phyloP scores from a whole-genome alignment of 2,329 filamentous ascomycete species.

The Atkinsonella hypoxylon region DNA sequence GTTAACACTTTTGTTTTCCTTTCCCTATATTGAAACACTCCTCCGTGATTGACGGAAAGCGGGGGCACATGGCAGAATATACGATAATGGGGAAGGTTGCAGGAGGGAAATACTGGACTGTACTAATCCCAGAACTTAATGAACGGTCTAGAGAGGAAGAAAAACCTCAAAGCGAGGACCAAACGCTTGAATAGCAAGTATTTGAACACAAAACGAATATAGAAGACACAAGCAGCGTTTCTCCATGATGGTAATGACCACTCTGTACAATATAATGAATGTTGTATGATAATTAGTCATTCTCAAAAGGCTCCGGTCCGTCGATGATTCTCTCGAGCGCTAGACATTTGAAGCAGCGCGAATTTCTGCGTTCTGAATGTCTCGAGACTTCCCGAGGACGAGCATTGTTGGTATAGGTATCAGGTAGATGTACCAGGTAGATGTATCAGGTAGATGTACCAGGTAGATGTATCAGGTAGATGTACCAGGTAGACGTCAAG shows the following conservation, averaged over 20 bases:
- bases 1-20: background rate
- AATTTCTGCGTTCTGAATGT: no score
- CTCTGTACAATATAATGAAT: background rate
- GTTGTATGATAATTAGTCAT: background rate
- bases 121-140: slow-evolving; percentile 1
- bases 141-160: slow-evolving; percentile 2
- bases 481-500: no score
- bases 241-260: background rate
- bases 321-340: no score
- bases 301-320: no score
- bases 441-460: no score
- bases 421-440: no score
- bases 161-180: slow-evolving; percentile 6
- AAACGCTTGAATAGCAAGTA: slow-evolving; percentile 17
- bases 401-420: no score
- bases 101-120: slow-evolving; percentile 1
- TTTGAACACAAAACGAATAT: slow-evolving; percentile 14
- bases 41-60: background rate
- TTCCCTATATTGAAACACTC: background rate
- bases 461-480: no score
- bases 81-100: background rate
- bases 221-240: slow-evolving; percentile 9
- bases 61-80: background rate
- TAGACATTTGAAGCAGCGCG: no score
- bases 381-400: no score